A percentile compares a stretch with the other conserved stretches of the same genome.
Conservation (phyloP, 83 land plant genomes). For the Thuja plicata region DNA sequence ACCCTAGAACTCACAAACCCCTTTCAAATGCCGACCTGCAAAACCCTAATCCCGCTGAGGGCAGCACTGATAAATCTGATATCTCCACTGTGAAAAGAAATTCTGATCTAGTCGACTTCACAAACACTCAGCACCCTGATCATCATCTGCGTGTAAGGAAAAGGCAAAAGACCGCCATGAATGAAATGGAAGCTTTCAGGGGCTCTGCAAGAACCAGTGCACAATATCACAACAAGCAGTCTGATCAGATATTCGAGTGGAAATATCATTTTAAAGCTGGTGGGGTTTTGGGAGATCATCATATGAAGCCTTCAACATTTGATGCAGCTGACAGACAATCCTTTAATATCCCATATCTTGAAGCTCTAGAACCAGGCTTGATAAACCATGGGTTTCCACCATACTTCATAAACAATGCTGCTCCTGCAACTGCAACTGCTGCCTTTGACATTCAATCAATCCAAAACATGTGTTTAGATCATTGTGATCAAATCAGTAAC, state of each 20-base stretch:
- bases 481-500: background rate
- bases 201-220: background rate
- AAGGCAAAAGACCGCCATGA: background rate
- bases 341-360: background rate
- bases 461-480: background rate
- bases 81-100: slow-evolving; percentile 3
- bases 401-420: background rate
- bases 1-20: slow-evolving; percentile 41
- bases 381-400: background rate
- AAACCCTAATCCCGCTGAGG: background rate
- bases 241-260: background rate
- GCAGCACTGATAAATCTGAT: background rate
- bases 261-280: background rate
- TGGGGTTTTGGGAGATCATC: background rate
- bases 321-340: background rate
- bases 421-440: background rate
- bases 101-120: background rate
- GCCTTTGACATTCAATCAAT: background rate
- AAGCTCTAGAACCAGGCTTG: background rate
- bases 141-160: background rate
- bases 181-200: background rate
- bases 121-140: background rate
- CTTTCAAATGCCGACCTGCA: background rate
- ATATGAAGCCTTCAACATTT: background rate
- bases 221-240: background rate